Conservation (phyloP, 495 filamentous ascomycete genomes). For the Daldinia concentrica region DNA sequence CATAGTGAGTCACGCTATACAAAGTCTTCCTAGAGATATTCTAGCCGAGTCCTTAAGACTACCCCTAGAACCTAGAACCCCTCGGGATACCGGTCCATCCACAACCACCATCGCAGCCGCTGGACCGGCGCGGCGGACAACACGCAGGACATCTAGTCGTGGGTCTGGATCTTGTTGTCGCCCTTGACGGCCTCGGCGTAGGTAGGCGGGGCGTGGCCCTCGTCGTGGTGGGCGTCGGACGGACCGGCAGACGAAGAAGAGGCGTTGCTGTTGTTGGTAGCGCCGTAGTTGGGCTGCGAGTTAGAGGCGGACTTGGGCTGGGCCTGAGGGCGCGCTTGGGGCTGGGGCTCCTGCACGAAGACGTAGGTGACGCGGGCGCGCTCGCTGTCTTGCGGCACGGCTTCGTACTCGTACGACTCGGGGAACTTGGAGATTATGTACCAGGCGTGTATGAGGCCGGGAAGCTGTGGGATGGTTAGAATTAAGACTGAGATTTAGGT, state of each 20-base stretch:
- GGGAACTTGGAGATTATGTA: slow-evolving; percentile 96
- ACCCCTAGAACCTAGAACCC: background rate
- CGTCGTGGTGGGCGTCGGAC: slow-evolving; percentile 24
- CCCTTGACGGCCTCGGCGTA: slow-evolving; percentile 88
- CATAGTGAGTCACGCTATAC: background rate
- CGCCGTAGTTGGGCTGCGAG: slow-evolving; percentile 55
- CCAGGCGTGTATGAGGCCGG: slow-evolving; percentile 94
- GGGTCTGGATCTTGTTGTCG: slow-evolving; percentile 85
- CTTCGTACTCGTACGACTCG: slow-evolving; percentile 74
- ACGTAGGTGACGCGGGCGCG: slow-evolving; percentile 70
- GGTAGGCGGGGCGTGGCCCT: slow-evolving; percentile 68
- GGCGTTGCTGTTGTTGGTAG: slow-evolving; percentile 42
- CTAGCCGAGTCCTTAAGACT: background rate
- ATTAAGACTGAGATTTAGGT: background rate
- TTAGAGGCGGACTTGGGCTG: slow-evolving; percentile 38
- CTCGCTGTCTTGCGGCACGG: slow-evolving; percentile 64
- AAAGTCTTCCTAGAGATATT: background rate
- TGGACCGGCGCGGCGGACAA: background rate
- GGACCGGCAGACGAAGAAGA: slow-evolving; percentile 40
- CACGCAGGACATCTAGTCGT: slow-evolving; percentile 59
- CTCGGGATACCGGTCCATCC: background rate
- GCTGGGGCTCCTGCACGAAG: slow-evolving; percentile 61
- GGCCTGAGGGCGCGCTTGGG: slow-evolving; percentile 34
- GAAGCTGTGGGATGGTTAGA: slow-evolving; percentile 60
- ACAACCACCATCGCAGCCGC: background rate